These are phyloP conservation scores for Solanum gandarillasii DNA, from an alignment of 257 asterid species.

Conservation along the genomic window DNA sequence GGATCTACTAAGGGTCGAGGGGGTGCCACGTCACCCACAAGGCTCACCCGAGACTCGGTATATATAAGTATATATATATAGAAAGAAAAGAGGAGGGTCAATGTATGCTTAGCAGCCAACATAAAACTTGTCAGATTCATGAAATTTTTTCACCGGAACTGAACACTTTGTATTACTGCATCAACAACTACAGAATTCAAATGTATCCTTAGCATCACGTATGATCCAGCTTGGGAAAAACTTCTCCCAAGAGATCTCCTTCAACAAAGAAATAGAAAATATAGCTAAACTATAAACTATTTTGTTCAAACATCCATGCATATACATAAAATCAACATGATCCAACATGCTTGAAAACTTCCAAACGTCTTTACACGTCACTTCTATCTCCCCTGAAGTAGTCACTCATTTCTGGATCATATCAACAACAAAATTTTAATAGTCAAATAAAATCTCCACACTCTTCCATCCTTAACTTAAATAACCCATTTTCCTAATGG, in stretches of 20 bases:
- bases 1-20: background rate
- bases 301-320: background rate
- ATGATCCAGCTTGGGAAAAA: background rate
- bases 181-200: background rate
- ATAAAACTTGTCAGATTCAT: background rate
- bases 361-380: background rate
- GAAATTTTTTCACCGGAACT: no score
- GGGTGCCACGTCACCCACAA: background rate
- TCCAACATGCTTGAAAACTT: background rate
- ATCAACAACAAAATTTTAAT: background rate
- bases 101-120: background rate
- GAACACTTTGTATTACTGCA: background rate
- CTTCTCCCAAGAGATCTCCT: background rate
- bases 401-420: background rate
- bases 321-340: background rate
- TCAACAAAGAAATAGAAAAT: background rate
- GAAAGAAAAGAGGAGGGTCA: background rate
- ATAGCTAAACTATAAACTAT: background rate
- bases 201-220: background rate
- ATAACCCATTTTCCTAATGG: background rate
- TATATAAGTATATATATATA: background rate
- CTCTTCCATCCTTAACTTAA: background rate
- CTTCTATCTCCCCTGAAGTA: background rate
- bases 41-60: background rate
- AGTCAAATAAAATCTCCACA: background rate